phyloP scores from a whole-genome alignment of 1,284 basidiomycete species.

The Cryptococcus maquisensis region DNA sequence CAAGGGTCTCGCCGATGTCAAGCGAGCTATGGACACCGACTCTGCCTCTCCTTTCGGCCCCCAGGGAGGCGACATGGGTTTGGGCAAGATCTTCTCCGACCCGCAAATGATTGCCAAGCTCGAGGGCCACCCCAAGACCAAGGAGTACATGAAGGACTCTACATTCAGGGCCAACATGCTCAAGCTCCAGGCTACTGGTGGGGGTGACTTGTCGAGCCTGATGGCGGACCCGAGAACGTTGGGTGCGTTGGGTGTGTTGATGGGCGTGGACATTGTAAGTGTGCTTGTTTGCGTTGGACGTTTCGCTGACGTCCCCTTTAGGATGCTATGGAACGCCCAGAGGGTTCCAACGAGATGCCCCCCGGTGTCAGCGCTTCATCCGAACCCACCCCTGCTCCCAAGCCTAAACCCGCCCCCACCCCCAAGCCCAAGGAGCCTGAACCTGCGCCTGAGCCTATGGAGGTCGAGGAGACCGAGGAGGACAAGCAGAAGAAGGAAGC shows the following conservation, averaged over 20 bases:
- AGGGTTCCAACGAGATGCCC: slow-evolving; percentile 77
- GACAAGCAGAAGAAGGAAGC: slow-evolving; percentile 68
- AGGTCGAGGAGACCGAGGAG: slow-evolving; percentile 65
- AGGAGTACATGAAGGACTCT: slow-evolving; percentile 76
- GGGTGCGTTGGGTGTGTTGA: slow-evolving; percentile 78
- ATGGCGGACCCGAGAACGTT: slow-evolving; percentile 88
- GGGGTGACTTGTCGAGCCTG: slow-evolving; percentile 46
- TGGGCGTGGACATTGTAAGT: slow-evolving; percentile 79
- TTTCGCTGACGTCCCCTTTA: slow-evolving; percentile 10
- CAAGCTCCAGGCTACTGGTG: slow-evolving; percentile 45
- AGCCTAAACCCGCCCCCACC: slow-evolving; percentile 38
- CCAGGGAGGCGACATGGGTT: slow-evolving; percentile 51
- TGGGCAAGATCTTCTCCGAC: slow-evolving; percentile 79
- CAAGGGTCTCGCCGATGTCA: slow-evolving; percentile 83
- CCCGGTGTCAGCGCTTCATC: slow-evolving; percentile 52
- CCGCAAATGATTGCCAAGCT: slow-evolving; percentile 79
- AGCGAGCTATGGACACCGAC: slow-evolving; percentile 57
- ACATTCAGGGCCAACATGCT: slow-evolving; percentile 63
- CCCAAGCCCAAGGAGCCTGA: slow-evolving; percentile 49
- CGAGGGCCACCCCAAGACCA: slow-evolving; percentile 78
- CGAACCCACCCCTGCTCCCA: slow-evolving; percentile 9
- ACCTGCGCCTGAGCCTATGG: slow-evolving; percentile 52
- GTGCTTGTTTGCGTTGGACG: neutral
- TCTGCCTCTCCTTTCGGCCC: slow-evolving; percentile 19
- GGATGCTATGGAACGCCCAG: slow-evolving; percentile 76